These are phyloP conservation scores for Aspergillus luchuensis DNA, from an alignment of 2,329 filamentous ascomycete genomes.

Conservation along the genomic window DNA sequence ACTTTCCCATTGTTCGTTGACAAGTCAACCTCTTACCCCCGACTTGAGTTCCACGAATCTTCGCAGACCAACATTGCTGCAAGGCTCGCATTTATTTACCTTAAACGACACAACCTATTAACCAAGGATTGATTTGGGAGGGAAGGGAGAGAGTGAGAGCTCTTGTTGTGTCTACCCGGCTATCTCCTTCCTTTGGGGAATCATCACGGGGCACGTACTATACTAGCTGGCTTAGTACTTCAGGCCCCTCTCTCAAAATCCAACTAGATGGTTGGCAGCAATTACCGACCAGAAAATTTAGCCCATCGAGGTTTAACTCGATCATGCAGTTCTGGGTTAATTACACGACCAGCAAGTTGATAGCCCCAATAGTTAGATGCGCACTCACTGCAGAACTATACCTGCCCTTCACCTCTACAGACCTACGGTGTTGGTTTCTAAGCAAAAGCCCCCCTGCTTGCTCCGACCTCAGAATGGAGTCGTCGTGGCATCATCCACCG, in stretches of 20 bases:
- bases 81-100: too few relatives aligned
- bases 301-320: background rate
- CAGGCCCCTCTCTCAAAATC: background rate
- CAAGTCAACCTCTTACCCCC: too few relatives aligned
- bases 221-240: background rate
- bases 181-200: background rate
- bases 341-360: background rate
- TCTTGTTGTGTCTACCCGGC: background rate
- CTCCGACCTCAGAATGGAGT: background rate
- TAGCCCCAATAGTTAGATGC: background rate
- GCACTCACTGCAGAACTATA: background rate
- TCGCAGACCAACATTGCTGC: too few relatives aligned
- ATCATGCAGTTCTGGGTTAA: background rate
- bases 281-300: background rate
- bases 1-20: too few relatives aligned
- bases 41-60: too few relatives aligned
- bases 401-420: background rate
- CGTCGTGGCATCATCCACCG: background rate
- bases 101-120: too few relatives aligned
- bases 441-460: background rate
- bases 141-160: too few relatives aligned
- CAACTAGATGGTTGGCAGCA: background rate
- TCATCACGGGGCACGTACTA: background rate
- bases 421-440: background rate
- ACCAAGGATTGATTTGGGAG: too few relatives aligned